Conservation (phyloP, 2,329 filamentous ascomycete genomes). For the Raffaelea deltoideospora region DNA sequence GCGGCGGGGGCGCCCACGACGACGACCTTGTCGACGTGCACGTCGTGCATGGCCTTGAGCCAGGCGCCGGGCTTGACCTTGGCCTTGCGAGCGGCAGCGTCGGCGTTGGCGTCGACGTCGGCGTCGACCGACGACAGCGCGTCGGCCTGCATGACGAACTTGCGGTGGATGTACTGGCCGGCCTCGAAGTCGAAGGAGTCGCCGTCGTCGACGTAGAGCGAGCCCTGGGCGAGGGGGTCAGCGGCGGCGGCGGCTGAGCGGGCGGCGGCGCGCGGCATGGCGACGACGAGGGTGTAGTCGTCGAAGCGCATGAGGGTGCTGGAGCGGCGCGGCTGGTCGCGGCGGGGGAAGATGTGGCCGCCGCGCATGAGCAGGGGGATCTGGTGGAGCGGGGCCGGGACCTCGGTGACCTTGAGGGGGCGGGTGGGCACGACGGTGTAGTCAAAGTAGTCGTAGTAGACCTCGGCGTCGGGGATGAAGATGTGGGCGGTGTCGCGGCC, state of each 20-base stretch:
- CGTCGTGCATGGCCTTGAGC: conserved; percentile 62
- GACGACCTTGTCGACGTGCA: conserved; percentile 71
- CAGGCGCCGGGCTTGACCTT: conserved; percentile 52
- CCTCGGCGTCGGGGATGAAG: conserved; percentile 76
- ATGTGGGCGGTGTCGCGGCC: conserved; percentile 59
- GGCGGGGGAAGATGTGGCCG: conserved; percentile 80
- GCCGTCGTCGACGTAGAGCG: conserved; percentile 84
- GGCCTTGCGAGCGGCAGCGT: too few species aligned
- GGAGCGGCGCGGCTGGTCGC: conserved; percentile 75
- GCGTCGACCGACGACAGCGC: conserved; percentile 57
- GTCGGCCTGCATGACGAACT: conserved; percentile 50
- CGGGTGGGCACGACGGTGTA: conserved; percentile 58
- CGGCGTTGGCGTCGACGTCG: conserved; percentile 33
- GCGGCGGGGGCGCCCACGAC: conserved; percentile 61
- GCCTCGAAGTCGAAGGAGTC: conserved; percentile 79
- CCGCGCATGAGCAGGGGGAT: conserved; percentile 86
- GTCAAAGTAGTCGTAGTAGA: conserved; percentile 93
- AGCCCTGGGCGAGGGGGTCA: conserved; percentile 62
- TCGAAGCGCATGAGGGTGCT: conserved; percentile 84
- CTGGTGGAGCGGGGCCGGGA: conserved; percentile 68
- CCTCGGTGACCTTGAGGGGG: conserved; percentile 52
- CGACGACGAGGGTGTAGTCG: conserved; percentile 81
- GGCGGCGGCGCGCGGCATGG: conserved; percentile 44
- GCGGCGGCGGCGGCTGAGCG: too few species aligned
- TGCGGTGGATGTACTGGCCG: conserved; percentile 78